Percentiles rank a stretch among this genome's conserved stretches.
These are phyloP conservation scores for Musa beccarii DNA, from an alignment of 176 grass and related monocot species.

Conservation along the genomic window DNA sequence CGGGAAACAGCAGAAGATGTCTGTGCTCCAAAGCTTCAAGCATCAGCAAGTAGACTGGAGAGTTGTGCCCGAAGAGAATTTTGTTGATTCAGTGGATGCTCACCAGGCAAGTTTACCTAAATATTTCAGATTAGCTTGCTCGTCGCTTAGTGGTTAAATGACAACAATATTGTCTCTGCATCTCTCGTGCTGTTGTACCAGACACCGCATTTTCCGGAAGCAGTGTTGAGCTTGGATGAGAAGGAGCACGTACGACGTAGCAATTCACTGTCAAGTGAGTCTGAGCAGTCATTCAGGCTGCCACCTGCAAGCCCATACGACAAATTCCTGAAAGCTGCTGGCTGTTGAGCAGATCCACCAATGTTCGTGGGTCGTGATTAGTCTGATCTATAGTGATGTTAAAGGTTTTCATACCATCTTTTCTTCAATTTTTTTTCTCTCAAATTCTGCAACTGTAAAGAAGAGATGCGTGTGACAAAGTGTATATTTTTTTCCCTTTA, in stretches of 20 bases:
- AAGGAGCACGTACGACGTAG: conserved; percentile 37
- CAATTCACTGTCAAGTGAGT: conserved; percentile 57
- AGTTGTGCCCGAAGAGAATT: conserved; percentile 26
- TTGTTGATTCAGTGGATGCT: conserved; percentile 15
- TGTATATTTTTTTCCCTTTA: too few species aligned
- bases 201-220: conserved; percentile 32
- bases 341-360: conserved; percentile 28
- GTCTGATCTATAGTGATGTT: background rate
- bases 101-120: conserved; percentile 36
- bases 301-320: conserved; percentile 89
- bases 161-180: too few species aligned
- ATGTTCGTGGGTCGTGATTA: background rate
- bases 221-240: conserved; percentile 23
- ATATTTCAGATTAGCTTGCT: background rate
- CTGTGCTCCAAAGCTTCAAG: conserved; percentile 84
- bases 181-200: conserved; percentile 14
- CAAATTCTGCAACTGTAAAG: background rate
- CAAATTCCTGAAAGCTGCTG: conserved; percentile 94
- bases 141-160: background rate
- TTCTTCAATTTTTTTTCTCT: background rate
- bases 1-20: conserved; percentile 91
- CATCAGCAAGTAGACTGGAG: conserved; percentile 43
- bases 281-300: conserved; percentile 67
- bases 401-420: background rate
- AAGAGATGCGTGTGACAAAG: background rate